A percentile compares a stretch with the other conserved stretches of the same genome.
Conservation (phyloP, 257 asterid genomes). For the Echites panduratus region DNA sequence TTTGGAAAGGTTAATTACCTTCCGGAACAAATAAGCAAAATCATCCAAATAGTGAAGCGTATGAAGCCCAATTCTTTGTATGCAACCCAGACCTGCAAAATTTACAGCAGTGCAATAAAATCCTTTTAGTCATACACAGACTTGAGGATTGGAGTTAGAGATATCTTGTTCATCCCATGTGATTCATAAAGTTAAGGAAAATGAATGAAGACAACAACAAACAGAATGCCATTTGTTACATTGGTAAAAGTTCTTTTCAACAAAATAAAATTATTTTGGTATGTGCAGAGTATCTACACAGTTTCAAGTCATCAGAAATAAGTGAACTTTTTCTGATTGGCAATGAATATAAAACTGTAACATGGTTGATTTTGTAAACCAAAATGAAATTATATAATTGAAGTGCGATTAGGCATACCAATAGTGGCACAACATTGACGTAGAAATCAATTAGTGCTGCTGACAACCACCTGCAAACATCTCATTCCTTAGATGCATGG, state of each 20-base stretch:
- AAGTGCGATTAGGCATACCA: constrained; percentile 36
- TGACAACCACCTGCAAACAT: constrained; percentile 63
- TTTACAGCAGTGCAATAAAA: neutral
- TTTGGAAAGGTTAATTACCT: constrained; percentile 32
- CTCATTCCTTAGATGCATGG: constrained; percentile 12
- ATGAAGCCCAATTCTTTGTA: constrained; percentile 69
- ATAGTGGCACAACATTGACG: constrained; percentile 43
- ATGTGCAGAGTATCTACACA: too few relatives aligned
- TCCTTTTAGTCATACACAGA: neutral
- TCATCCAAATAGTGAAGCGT: constrained; percentile 50
- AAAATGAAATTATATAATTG: neutral
- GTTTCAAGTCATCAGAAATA: neutral
- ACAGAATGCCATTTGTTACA: neutral
- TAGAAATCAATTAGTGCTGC: constrained; percentile 74
- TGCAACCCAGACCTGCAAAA: constrained; percentile 77
- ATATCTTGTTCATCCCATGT: neutral
- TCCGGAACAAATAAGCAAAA: constrained; percentile 65
- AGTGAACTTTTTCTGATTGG: too few relatives aligned
- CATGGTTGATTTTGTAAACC: neutral
- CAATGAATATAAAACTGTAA: too few relatives aligned
- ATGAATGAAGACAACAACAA: neutral
- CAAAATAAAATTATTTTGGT: too few relatives aligned
- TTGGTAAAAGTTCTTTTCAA: neutral
- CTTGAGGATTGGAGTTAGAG: neutral
- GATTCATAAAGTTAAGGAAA: neutral